Evolutionary conservation across 352 stramenopile species (phyloP).

Genomic region (Pythium phragmitis): DNA sequence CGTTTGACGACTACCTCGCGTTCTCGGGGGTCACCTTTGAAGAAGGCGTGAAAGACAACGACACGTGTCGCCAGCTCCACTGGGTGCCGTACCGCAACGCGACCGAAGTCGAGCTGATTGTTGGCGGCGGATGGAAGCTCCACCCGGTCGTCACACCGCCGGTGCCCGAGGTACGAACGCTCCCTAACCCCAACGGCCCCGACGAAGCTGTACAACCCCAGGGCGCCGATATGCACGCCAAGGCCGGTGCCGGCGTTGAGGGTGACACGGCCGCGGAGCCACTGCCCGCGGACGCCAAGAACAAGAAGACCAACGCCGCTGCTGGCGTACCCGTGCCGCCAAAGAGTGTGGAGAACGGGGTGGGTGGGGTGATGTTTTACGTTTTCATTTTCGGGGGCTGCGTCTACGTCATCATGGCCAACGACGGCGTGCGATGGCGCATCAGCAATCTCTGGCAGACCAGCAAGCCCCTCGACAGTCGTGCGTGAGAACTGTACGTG

Average conservation of each 20-base stretch:
- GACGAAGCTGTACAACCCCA: slow-evolving; percentile 18
- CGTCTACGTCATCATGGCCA: slow-evolving; percentile 26
- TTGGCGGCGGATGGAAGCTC: slow-evolving; percentile 28
- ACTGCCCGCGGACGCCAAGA: neutral
- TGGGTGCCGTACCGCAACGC: slow-evolving; percentile 41
- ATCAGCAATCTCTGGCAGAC: slow-evolving; percentile 18
- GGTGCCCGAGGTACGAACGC: neutral
- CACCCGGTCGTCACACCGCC: neutral
- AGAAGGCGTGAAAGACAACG: slow-evolving; percentile 26
- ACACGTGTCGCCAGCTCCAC: slow-evolving; percentile 41
- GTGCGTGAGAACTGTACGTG: neutral
- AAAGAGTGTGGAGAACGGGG: neutral
- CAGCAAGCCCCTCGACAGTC: slow-evolving; percentile 5
- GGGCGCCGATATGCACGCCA: slow-evolving; percentile 16
- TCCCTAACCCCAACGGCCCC: slow-evolving; percentile 7
- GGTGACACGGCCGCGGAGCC: neutral
- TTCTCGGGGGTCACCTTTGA: slow-evolving; percentile 37
- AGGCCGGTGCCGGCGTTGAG: slow-evolving; percentile 20
- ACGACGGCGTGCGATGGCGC: slow-evolving; percentile 21
- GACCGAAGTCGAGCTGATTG: slow-evolving; percentile 29
- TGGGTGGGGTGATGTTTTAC: slow-evolving; percentile 22
- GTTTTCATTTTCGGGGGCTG: slow-evolving; percentile 21
- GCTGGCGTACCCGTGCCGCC: neutral
- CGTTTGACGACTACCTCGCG: slow-evolving; percentile 35
- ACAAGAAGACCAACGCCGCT: neutral